phyloP scores from a whole-genome alignment of 2,329 filamentous ascomycete genomes.

The Aspergillus pseudoviridinutans region DNA sequence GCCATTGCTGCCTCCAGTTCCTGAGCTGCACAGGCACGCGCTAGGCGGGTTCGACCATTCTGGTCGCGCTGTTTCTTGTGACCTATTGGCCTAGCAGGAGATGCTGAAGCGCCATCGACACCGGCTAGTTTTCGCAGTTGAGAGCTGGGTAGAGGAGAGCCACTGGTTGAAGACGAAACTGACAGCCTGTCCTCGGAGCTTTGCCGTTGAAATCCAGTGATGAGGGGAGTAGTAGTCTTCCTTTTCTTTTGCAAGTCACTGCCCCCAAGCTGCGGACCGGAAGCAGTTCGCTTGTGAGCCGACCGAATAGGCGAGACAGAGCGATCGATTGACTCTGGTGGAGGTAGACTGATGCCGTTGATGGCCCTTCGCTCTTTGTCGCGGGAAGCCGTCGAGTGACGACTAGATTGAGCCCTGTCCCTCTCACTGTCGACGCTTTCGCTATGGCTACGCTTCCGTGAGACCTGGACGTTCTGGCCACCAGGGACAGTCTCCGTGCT shows the following conservation, averaged over 20 bases:
- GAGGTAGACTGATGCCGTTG: conserved; percentile 24
- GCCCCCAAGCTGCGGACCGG: conserved; percentile 28
- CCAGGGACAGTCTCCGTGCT: conserved; percentile 11
- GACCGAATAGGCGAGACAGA: conserved; percentile 35
- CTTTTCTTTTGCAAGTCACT: conserved; percentile 25
- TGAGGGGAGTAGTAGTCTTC: conserved; percentile 39
- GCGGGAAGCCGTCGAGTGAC: conserved; percentile 14
- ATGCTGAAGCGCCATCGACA: conserved; percentile 48
- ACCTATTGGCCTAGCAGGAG: conserved; percentile 60
- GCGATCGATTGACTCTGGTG: conserved; percentile 29
- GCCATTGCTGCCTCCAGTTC: conserved; percentile 75
- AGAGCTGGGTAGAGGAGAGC: conserved; percentile 41
- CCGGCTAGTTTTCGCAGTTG: conserved; percentile 41
- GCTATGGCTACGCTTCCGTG: conserved; percentile 37
- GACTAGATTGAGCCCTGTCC: conserved; percentile 21
- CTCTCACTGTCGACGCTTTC: conserved; percentile 31
- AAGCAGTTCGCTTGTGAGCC: conserved; percentile 35
- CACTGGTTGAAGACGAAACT: conserved; percentile 42
- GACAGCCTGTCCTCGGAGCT: conserved; percentile 45
- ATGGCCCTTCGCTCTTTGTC: conserved; percentile 24
- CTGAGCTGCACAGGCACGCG: conserved; percentile 83
- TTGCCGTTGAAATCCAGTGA: conserved; percentile 40
- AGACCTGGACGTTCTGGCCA: conserved; percentile 18
- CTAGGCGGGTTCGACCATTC: conserved; percentile 84
- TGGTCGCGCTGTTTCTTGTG: conserved; percentile 88